Evolutionary conservation across 495 filamentous ascomycete genomes (phyloP), one percentile per base, ranked within the genome.

Genomic region (Amniculicola lignicola): DNA sequence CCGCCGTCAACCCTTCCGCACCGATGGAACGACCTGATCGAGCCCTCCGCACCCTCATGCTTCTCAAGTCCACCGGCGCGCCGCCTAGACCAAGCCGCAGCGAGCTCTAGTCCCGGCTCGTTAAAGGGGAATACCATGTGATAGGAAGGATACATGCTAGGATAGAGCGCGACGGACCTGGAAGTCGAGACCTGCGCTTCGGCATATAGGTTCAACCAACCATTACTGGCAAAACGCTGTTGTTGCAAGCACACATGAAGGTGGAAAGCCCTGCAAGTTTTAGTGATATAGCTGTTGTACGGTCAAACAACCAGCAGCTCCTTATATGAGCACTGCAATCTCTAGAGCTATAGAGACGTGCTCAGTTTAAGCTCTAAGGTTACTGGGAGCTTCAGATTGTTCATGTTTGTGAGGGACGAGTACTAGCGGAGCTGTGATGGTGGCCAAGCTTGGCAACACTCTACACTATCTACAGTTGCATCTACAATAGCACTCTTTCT

Each of bases 271-370:
- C 36, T 39, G 21, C 31, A 51, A 40, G 48, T 10, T 41, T 40
- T 25, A 18, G 48, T 40, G 33, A 51, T 51, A 51, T 23, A 51
- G 48, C 48, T 51, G 48, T 51, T 12, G n/a, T n/a, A 51, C 33
- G 33, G 48, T 41, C 21, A 51, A 40, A 51, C 22, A 29, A 27
- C 48, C 19, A 51, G 33, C 33, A 36, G 33, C 48, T 51, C 33
- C 33, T 39, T 39, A 51, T 16, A 51, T 51, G 22, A n/a, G n/a
- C n/a, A n/a, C n/a, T 51, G 24, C 48, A 40, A 39, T 51, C 48
- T 51, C 28, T 44, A 44, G 41, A 22, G 41, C 14, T 22, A 18
- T 44, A 25, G 41, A 44, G 41, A 50, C n/a, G n/a, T n/a, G n/a
- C n/a, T n/a, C n/a, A n/a, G n/a, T n/a, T n/a, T n/a, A n/a, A n/a